Evolutionary conservation across 1,284 basidiomycete species (phyloP), one percentile per base, ranked within the genome.

Genomic region (Somion occarium): DNA sequence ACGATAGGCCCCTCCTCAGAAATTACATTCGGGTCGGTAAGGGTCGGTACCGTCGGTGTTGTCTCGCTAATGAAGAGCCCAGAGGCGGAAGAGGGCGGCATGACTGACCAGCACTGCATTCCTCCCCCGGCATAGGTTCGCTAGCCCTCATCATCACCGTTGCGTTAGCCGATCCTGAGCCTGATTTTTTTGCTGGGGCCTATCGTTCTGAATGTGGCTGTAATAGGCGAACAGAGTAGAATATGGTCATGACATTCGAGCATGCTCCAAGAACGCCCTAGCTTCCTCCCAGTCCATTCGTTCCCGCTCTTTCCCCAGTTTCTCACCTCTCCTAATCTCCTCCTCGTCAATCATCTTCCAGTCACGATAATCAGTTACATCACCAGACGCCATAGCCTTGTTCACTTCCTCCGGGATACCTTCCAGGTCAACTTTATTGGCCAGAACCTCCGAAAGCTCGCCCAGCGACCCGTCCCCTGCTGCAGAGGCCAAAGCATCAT

Each of bases 221-320:
- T n/a, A n/a, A n/a, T n/a, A n/a, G n/a, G n/a, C n/a, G n/a, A n/a
- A n/a, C n/a, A n/a, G n/a, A n/a, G n/a, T n/a, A n/a, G n/a, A n/a
- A n/a, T n/a, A n/a, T n/a, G n/a, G n/a, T n/a, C 5, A 15, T 41
- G 15, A 41, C 7, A 15, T 22, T 26, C 44, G 3, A 18, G n/a
- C 13, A 22, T 30, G 22, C 15, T 44, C 49, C 38, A 84, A 61
- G 54, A 80, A 76, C 37, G 55, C 54, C 47, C 57, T 63, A 3
- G 73, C 81, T 46, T 81, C 77, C 48, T 75, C 69, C 86, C 87
- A 90, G 1, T 57, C 61, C 80, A 93, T 84, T 56, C 91, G 76
- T 69, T 93, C 91, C 45, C 89, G 73, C 65, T 88, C 84, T 68
- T 93, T 93, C 2, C 83, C 84, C 22, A 69, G 52, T 38, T 60